Percentiles rank a stretch among this genome's conserved stretches.
These are phyloP conservation scores for Arbutus unedo DNA, from an alignment of 148 eudicot genomes.

Conservation along the genomic window DNA sequence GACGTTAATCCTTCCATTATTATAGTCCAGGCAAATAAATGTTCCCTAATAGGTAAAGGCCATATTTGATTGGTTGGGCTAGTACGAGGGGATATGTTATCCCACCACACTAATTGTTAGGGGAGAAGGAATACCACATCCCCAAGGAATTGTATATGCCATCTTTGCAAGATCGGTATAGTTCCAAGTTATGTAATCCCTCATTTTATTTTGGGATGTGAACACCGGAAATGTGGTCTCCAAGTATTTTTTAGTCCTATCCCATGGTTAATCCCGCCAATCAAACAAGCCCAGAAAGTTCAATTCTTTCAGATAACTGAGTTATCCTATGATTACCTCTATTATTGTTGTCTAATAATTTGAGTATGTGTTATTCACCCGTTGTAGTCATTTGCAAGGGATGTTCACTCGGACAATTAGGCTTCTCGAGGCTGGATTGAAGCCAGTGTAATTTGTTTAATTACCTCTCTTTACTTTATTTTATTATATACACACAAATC, in stretches of 20 bases:
- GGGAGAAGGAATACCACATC: background rate
- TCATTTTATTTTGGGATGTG: background rate
- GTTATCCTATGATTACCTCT: background rate
- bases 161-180: background rate
- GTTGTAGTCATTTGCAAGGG: slow-evolving; percentile 89
- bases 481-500: background rate
- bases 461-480: background rate
- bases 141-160: background rate
- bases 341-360: background rate
- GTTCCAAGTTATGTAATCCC: background rate
- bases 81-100: background rate
- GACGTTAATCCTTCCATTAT: background rate
- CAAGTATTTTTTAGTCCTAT: background rate
- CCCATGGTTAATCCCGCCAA: background rate
- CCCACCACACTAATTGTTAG: background rate
- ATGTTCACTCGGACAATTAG: slow-evolving; percentile 93
- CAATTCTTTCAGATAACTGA: background rate
- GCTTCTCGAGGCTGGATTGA: slow-evolving; percentile 92
- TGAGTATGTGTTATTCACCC: slow-evolving; percentile 9
- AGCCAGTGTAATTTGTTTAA: slow-evolving; percentile 70
- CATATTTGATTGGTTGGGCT: background rate
- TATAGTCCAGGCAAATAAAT: background rate
- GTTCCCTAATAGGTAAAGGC: background rate
- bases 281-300: background rate
- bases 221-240: background rate